phyloP scores from a whole-genome alignment of 164 flowering plant genomes.

The Tinospora cordifolia region DNA sequence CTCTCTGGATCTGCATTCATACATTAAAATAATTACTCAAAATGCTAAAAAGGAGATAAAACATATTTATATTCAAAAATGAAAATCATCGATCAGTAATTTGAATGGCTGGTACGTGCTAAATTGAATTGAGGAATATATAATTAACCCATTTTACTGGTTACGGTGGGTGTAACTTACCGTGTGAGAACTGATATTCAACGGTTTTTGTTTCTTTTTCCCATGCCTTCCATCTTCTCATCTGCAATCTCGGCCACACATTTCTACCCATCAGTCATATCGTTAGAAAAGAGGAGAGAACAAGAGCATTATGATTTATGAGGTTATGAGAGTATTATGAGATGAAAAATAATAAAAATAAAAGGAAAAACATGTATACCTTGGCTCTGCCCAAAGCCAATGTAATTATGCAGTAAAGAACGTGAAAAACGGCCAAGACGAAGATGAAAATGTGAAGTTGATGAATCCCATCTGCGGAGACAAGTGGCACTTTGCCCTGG shows the following conservation, averaged over 20 bases:
- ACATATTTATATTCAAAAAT: background rate
- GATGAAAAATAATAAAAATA: background rate
- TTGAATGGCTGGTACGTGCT: background rate
- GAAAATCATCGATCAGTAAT: background rate
- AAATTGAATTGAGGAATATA: no score
- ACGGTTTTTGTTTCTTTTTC: conserved; percentile 56
- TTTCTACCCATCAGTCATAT: no score
- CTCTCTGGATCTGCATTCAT: conserved; percentile 58
- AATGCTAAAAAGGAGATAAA: no score
- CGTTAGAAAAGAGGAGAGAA: background rate
- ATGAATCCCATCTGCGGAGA: conserved; percentile 35
- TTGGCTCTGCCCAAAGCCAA: conserved; percentile 52
- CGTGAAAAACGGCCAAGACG: conserved; percentile 50
- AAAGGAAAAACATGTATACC: conserved; percentile 22
- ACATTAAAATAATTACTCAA: background rate
- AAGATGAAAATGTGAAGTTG: conserved; percentile 77
- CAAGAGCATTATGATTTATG: no score
- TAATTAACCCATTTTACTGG: no score
- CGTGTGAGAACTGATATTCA: conserved; percentile 61
- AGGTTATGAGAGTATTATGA: no score
- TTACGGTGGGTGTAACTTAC: conserved; percentile 21
- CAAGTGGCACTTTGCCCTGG: conserved; percentile 18
- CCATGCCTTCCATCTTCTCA: conserved; percentile 74
- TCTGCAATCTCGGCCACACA: conserved; percentile 25
- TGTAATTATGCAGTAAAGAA: conserved; percentile 50